Conservation (phyloP, 2,329 filamentous ascomycete genomes). For the Fusarium vanettenii region DNA sequence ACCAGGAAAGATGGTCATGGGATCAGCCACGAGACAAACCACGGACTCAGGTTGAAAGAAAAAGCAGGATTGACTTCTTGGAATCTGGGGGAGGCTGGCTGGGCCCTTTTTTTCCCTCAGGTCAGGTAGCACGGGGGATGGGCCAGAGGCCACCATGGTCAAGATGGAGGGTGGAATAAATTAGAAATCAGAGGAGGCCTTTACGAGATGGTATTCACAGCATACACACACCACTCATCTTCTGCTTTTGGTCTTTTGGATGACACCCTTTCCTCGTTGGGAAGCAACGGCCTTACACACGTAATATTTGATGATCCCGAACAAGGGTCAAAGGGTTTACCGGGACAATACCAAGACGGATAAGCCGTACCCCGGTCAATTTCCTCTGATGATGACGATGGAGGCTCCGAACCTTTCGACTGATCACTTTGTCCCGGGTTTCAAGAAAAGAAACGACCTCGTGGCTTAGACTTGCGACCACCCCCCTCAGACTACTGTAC, state of each 20-base stretch:
- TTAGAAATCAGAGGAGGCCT: constrained; percentile 16
- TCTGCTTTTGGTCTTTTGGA: constrained; percentile 1
- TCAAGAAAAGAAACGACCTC: constrained; percentile 23
- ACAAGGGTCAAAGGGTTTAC: neutral
- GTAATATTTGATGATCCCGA: constrained; percentile 31
- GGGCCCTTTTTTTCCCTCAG: neutral
- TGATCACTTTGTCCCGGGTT: constrained; percentile 33
- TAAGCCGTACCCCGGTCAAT: neutral
- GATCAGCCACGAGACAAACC: constrained; percentile 16
- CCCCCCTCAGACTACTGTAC: constrained; percentile 7
- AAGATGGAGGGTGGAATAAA: constrained; percentile 9
- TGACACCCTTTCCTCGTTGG: constrained; percentile 29
- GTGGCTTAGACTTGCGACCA: constrained; percentile 39
- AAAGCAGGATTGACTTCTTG: constrained; percentile 27
- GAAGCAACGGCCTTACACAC: constrained; percentile 8
- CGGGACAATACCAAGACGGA: constrained; percentile 1
- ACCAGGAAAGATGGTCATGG: constrained; percentile 24
- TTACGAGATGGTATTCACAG: neutral
- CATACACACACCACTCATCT: neutral
- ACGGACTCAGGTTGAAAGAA: constrained; percentile 11
- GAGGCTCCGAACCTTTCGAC: constrained; percentile 15
- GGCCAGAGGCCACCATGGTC: neutral
- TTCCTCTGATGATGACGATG: constrained; percentile 20
- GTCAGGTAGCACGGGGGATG: neutral
- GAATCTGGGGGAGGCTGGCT: constrained; percentile 25